Evolutionary conservation across 2,329 filamentous ascomycete genomes (phyloP).

Genomic region (Nothophoma quercina): DNA sequence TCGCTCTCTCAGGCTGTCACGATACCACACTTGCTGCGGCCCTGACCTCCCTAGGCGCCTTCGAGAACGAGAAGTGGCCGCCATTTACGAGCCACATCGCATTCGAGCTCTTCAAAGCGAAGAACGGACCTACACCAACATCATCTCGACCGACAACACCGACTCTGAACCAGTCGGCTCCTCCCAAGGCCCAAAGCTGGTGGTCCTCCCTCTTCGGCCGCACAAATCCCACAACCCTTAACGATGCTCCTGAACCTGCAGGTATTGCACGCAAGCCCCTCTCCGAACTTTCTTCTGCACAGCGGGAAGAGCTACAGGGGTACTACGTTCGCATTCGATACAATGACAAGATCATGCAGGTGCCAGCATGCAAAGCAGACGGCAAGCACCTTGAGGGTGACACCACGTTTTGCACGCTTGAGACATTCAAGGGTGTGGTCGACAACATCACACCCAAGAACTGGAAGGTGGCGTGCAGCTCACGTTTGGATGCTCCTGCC

Average conservation of each 20-base stretch:
- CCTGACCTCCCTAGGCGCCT: conserved; percentile 80
- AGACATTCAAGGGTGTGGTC: conserved; percentile 90
- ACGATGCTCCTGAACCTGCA: conserved; percentile 19
- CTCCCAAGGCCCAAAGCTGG: conserved; percentile 39
- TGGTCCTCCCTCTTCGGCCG: conserved; percentile 49
- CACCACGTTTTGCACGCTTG: conserved; percentile 87
- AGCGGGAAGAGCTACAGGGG: conserved; percentile 69
- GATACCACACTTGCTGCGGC: conserved; percentile 89
- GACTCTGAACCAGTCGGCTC: conserved; percentile 8
- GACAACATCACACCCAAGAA: conserved; percentile 86
- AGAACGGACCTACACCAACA: conserved; percentile 16
- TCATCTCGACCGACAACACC: conserved; percentile 7
- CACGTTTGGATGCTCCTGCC: conserved; percentile 63
- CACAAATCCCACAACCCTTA: conserved; percentile 19
- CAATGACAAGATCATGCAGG: conserved; percentile 81
- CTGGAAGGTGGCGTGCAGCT: conserved; percentile 72
- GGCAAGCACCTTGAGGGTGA: conserved; percentile 89
- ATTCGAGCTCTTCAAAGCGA: conserved; percentile 82
- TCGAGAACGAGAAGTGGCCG: conserved; percentile 78
- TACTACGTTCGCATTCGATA: conserved; percentile 92
- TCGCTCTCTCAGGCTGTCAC: conserved; percentile 86
- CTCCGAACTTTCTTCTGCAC: conserved; percentile 61
- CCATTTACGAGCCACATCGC: conserved; percentile 93
- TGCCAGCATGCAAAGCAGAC: conserved; percentile 78
- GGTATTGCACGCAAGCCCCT: conserved; percentile 69